Percentiles rank a stretch among this genome's conserved stretches.
Conservation (phyloP, 2,329 filamentous ascomycete genomes). For the Lasiodiplodia citricola region DNA sequence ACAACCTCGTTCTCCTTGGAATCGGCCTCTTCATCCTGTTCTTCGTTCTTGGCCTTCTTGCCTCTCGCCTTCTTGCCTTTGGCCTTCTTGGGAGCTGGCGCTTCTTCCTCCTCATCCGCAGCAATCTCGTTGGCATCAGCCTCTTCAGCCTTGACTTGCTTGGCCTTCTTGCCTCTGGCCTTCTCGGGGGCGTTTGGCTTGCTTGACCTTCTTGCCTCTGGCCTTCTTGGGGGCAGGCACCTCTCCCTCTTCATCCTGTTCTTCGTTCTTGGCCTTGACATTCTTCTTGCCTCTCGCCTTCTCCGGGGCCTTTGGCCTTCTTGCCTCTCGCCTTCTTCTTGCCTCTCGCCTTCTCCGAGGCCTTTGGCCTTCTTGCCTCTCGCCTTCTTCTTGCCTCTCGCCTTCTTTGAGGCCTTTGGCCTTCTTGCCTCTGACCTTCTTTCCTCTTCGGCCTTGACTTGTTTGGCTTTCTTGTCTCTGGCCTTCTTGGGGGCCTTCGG, state of each 20-base stretch:
- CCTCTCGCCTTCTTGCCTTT: no score
- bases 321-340: no score
- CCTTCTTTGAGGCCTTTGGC: no score
- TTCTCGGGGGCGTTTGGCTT: constrained; percentile 30
- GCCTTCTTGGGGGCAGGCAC: constrained; percentile 36
- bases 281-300: constrained; percentile 40
- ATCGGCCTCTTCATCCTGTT: no score
- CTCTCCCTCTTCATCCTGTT: constrained; percentile 36
- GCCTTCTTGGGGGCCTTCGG: constrained; percentile 29
- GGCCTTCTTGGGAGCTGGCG: constrained; percentile 33
- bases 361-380: no score
- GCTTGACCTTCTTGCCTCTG: constrained; percentile 37
- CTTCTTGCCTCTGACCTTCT: constrained; percentile 34
- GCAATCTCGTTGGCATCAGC: constrained; percentile 36
- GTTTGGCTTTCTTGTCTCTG: no score
- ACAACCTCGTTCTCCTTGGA: no score
- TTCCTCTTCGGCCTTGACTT: constrained; percentile 28
- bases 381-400: no score
- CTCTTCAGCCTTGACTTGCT: constrained; percentile 21
- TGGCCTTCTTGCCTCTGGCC: neutral
- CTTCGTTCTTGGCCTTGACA: constrained; percentile 31
- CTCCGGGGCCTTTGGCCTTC: no score
- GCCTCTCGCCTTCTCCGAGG: no score
- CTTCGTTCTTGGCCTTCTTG: no score
- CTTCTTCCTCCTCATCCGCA: constrained; percentile 33